Percentiles rank a stretch among this genome's conserved stretches.
These are phyloP conservation scores for Talaromyces pinophilus DNA, from an alignment of 2,329 filamentous ascomycete species.

Conservation along the genomic window DNA sequence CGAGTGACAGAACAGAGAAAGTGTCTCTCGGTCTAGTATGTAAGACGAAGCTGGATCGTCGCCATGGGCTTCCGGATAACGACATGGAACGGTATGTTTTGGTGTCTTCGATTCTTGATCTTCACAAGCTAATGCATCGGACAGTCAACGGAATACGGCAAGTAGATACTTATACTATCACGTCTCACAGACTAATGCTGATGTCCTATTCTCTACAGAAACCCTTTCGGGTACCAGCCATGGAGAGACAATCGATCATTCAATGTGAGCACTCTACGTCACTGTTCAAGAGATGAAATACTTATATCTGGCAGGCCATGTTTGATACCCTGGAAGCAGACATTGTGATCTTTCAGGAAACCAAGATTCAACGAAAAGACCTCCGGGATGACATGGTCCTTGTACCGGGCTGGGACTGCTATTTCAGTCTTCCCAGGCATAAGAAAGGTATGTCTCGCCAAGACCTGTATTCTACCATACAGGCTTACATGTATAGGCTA, in stretches of 20 bases:
- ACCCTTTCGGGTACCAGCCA: slow-evolving; percentile 81
- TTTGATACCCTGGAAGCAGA: slow-evolving; percentile 91
- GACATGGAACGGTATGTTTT: slow-evolving; percentile 73
- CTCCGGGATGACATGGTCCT: slow-evolving; percentile 94
- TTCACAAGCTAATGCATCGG: slow-evolving; percentile 16
- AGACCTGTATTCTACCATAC: neutral
- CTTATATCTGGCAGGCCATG: slow-evolving; percentile 65
- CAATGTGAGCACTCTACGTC: slow-evolving; percentile 51
- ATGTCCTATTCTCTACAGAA: slow-evolving; percentile 51
- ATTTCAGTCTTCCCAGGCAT: slow-evolving; percentile 86
- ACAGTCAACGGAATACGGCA: slow-evolving; percentile 79
- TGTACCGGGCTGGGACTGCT: slow-evolving; percentile 92
- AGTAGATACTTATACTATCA: slow-evolving; percentile 14
- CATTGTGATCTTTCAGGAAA: slow-evolving; percentile 92
- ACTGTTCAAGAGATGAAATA: neutral
- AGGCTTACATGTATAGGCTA: slow-evolving; percentile 65
- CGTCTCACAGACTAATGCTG: neutral
- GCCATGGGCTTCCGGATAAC: slow-evolving; percentile 77
- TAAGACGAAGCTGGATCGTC: slow-evolving; percentile 17
- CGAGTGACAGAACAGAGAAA: neutral
- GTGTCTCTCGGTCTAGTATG: neutral
- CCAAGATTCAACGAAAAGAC: slow-evolving; percentile 93
- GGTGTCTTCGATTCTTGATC: neutral
- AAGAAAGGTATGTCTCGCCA: slow-evolving; percentile 71
- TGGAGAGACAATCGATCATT: slow-evolving; percentile 73